Conservation (phyloP, 2,329 filamentous ascomycete species). For the Coniochaeta prunicola region DNA sequence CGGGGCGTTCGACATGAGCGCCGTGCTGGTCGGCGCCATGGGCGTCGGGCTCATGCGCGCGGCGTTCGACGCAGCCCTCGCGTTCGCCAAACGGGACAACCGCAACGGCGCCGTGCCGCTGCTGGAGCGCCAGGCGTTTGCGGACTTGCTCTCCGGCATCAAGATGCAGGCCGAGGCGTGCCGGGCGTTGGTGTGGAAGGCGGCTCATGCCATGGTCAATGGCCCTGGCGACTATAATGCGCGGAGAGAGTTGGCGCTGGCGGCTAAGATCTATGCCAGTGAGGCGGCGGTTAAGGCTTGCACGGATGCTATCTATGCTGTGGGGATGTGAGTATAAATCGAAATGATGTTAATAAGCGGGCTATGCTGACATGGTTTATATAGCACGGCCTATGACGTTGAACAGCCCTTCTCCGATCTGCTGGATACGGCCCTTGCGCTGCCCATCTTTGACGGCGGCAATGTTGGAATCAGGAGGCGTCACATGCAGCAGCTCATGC, state of each 20-base stretch:
- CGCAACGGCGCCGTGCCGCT: constrained; percentile 36
- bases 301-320: constrained; percentile 40
- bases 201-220: constrained; percentile 33
- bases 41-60: constrained; percentile 44
- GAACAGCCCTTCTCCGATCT: constrained; percentile 34
- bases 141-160: constrained; percentile 42
- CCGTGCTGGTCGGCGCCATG: constrained; percentile 47
- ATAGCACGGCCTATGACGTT: constrained; percentile 30
- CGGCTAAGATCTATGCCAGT: constrained; percentile 44
- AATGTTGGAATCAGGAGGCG: constrained; percentile 45
- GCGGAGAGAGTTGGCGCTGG: constrained; percentile 36
- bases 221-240: constrained; percentile 29
- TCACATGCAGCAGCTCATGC: constrained; percentile 37
- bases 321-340: constrained; percentile 34
- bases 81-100: constrained; percentile 38
- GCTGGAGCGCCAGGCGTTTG: constrained; percentile 34
- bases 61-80: constrained; percentile 42
- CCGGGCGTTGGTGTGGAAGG: constrained; percentile 45
- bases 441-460: constrained; percentile 46
- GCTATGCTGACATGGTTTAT: constrained; percentile 3
- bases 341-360: not conserved
- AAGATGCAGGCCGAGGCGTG: constrained; percentile 44
- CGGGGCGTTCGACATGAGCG: constrained; percentile 32
- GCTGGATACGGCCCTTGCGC: constrained; percentile 34
- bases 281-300: constrained; percentile 40